phyloP scores from a whole-genome alignment of 257 asterid species.

The Fraxinus quadrangulata region DNA sequence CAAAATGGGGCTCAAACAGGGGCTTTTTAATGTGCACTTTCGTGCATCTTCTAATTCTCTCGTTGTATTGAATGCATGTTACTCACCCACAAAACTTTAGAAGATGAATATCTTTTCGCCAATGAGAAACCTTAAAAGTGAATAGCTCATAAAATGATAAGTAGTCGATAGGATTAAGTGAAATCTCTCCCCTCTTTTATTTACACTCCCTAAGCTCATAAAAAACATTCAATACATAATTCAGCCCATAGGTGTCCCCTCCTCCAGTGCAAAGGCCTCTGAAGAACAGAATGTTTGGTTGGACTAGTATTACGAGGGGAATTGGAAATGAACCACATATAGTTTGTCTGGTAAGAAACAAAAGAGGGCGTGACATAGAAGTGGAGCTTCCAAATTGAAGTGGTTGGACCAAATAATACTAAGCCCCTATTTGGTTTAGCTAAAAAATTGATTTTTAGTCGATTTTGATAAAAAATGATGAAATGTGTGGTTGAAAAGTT shows the following conservation, averaged over 20 bases:
- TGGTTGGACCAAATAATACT: not conserved
- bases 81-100: not conserved
- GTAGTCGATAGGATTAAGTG: no score
- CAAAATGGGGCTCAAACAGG: no score
- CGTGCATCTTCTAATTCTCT: not conserved
- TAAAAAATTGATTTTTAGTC: no score
- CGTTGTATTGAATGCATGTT: not conserved
- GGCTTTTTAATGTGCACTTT: no score
- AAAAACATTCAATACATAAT: not conserved
- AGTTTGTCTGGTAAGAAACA: not conserved
- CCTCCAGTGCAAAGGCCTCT: not conserved
- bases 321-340: not conserved
- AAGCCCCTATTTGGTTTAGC: no score
- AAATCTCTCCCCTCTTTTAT: not conserved
- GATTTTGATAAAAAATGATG: no score
- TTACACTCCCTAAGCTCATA: not conserved
- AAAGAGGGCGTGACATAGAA: conserved; percentile 1
- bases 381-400: not conserved
- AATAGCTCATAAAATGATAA: not conserved
- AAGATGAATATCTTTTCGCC: not conserved
- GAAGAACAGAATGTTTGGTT: not conserved
- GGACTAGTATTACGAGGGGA: not conserved
- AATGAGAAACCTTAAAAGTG: not conserved
- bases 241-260: not conserved
- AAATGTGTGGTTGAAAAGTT: no score